phyloP scores from a whole-genome alignment of 2,329 filamentous ascomycete species.

The Ophiostoma himal-ulmi region DNA sequence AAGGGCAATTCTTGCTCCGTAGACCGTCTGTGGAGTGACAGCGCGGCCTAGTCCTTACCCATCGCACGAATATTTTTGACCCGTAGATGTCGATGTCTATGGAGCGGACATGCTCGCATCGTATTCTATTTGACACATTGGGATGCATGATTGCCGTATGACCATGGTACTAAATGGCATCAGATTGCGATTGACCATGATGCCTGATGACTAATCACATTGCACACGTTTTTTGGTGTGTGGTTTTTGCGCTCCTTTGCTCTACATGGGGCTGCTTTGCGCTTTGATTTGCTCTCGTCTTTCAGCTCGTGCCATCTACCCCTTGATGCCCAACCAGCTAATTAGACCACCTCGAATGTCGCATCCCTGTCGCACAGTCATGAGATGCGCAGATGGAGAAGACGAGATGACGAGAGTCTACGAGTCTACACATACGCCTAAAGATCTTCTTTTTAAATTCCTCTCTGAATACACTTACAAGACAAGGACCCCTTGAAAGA shows the following conservation, averaged over 20 bases:
- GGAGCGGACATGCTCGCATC: neutral
- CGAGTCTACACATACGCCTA: too few relatives aligned
- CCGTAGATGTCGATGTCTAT: neutral
- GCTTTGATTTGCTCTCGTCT: neutral
- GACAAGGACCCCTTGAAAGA: neutral
- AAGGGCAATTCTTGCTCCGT: constrained; percentile 10
- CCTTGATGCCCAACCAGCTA: neutral
- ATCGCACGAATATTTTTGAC: constrained; percentile 10
- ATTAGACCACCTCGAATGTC: neutral
- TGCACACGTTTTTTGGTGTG: neutral
- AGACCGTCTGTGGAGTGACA: neutral
- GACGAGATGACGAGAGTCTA: neutral
- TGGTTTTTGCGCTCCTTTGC: too few relatives aligned
- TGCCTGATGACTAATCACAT: neutral
- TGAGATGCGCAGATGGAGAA: neutral
- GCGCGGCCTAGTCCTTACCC: constrained; percentile 4
- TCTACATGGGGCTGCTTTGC: too few relatives aligned
- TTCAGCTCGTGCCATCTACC: neutral
- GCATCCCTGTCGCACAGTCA: constrained; percentile 1
- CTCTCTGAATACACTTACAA: too few relatives aligned
- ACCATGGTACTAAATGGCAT: too few relatives aligned
- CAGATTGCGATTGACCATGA: too few relatives aligned
- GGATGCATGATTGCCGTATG: too few relatives aligned
- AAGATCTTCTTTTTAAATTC: neutral
- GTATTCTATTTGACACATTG: neutral